These are phyloP conservation scores for Fusarium sp. DNA, from an alignment of 2,329 filamentous ascomycete species.

Conservation along the genomic window DNA sequence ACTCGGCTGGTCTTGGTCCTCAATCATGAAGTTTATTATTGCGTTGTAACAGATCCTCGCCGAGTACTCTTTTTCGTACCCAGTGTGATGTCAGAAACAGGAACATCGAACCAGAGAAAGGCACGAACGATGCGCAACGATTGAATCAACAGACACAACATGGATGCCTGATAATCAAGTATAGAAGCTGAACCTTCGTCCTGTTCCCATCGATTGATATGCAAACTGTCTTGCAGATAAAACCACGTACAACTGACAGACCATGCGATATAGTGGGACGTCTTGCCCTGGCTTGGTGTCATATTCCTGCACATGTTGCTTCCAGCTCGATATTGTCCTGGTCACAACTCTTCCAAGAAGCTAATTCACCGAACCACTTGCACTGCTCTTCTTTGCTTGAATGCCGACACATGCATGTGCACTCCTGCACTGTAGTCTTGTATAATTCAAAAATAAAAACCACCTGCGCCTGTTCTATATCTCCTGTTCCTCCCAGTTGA, in stretches of 20 bases:
- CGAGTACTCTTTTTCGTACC: constrained; percentile 25
- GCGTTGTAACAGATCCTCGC: constrained; percentile 24
- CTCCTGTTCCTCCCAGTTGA: constrained; percentile 18
- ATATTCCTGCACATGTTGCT: constrained; percentile 13
- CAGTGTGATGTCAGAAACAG: constrained; percentile 21
- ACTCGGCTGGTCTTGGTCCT: constrained; percentile 43
- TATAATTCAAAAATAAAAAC: constrained; percentile 38
- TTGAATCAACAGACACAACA: constrained; percentile 23
- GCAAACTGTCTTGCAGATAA: constrained; percentile 5
- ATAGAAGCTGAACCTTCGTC: constrained; percentile 22
- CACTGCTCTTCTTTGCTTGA: constrained; percentile 19
- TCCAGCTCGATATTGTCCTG: constrained; percentile 26
- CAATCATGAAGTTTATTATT: constrained; percentile 46
- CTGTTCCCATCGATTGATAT: constrained; percentile 28
- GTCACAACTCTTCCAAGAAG: constrained; percentile 19
- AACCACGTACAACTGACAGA: constrained; percentile 5
- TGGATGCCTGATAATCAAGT: constrained; percentile 37
- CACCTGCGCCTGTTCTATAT: constrained; percentile 33
- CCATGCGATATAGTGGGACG: neutral
- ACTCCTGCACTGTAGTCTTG: constrained; percentile 22
- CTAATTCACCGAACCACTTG: constrained; percentile 14
- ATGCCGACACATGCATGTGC: constrained; percentile 15
- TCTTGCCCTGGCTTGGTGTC: constrained; percentile 10
- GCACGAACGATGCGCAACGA: constrained; percentile 21
- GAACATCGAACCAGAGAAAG: constrained; percentile 25